Base-by-base conservation (phyloP, 345 rosid species). In the Salix caprea region DNA sequence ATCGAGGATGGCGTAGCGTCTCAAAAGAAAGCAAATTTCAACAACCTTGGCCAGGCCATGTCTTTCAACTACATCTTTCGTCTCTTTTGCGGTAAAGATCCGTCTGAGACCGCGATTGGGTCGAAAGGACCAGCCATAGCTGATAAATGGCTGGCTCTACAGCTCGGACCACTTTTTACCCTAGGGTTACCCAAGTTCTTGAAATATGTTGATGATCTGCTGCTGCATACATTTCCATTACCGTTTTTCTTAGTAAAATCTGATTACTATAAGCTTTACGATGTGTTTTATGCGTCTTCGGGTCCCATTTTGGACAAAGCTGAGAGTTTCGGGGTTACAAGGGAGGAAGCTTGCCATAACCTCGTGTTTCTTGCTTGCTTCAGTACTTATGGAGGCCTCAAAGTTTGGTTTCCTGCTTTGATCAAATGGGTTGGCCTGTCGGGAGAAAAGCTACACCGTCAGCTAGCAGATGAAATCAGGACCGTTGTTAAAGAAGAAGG, bases 261-360 rank as follows among this genome's bases (percentile, higher is more conserved):
- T 2, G 76, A 67, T 44, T 88, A 85, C 50, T 1, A 71, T 5
- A 74, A 78, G 74, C 80, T 88, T 6, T 88, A 86, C 54, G 61
- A 80, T 26, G 86, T 79, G 0, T 83, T 86, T 39, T 40, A 74
- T 32, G 72, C 32, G 44, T 15, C 32, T 46, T 70, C 85, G 0
- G 65, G 71, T 16, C 15, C 83, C 0, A 0, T 80, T 13, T 60
- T 88, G 3, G 87, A 86, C 14, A 74, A 67, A 60, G 88, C 87
- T 2, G 83, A 85, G 79, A 76, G 13, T 15, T 69, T 84, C 0
- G 86, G 87, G 23, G 72, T 86, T 0, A 3, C 60, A 28, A 74
- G 78, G 68, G 87, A 81, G 0, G 91, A 86, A 77, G 88, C 91
- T 21, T 88, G 89, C 44, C 88, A 86, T 58, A 88, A 86, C 74